phyloP scores from a whole-genome alignment of 129 eudicot species.

The Flaveria sonorensis region DNA sequence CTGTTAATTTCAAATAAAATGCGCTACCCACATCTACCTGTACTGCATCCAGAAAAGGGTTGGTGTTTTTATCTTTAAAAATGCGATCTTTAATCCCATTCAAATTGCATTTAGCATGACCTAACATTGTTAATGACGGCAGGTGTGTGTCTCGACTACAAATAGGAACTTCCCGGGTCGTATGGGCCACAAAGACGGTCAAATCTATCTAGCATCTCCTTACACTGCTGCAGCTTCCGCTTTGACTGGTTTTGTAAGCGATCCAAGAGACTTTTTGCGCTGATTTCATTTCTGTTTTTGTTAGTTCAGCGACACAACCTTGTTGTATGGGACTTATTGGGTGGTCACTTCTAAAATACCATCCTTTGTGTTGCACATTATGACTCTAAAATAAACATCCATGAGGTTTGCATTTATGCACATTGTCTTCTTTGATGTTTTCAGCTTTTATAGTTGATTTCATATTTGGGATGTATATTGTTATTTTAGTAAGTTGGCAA shows the following conservation, averaged over 20 bases:
- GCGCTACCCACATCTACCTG: background rate
- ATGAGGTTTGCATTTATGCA: slow-evolving; percentile 7
- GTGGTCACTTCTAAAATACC: background rate
- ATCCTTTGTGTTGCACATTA: slow-evolving; percentile 19
- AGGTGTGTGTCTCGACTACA: slow-evolving; percentile 98
- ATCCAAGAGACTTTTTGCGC: slow-evolving; percentile 87
- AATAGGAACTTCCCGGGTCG: slow-evolving; percentile 97
- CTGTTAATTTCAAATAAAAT: background rate
- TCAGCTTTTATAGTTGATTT: background rate
- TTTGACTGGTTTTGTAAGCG: slow-evolving; percentile 89
- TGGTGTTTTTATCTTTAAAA: background rate
- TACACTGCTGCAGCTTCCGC: slow-evolving; percentile 99
- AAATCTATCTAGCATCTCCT: slow-evolving; percentile 92
- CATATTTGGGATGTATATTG: background rate
- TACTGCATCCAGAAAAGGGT: background rate
- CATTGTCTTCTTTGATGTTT: slow-evolving; percentile 16
- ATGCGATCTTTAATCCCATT: background rate
- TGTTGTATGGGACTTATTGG: slow-evolving; percentile 25
- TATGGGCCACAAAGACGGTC: slow-evolving; percentile 99
- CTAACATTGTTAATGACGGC: slow-evolving; percentile 26
- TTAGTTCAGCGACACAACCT: slow-evolving; percentile 4
- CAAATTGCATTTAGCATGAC: background rate
- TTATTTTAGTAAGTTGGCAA: background rate
- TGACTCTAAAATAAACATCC: slow-evolving; percentile 11
- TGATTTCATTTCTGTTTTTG: slow-evolving; percentile 25